Percentiles rank a stretch among this genome's conserved stretches.
phyloP scores from a whole-genome alignment of 2,329 filamentous ascomycete species.

The Nemania bipapillata region DNA sequence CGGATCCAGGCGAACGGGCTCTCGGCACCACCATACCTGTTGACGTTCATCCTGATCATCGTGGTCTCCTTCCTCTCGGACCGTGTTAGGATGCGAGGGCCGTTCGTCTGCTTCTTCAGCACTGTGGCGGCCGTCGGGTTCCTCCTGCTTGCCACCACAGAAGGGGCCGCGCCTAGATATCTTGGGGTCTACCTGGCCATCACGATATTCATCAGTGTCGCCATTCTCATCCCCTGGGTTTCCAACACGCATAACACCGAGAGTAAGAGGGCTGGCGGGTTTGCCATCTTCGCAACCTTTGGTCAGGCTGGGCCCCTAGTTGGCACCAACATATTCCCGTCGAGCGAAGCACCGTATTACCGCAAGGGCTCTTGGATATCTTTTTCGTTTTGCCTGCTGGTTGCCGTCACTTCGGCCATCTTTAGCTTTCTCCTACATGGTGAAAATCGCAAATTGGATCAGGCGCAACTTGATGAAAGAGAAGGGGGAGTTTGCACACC shows the following conservation, averaged over 20 bases:
- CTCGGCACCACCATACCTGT: constrained; percentile 55
- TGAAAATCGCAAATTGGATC: constrained; percentile 35
- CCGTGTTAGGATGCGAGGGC: constrained; percentile 52
- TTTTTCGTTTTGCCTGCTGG: constrained; percentile 47
- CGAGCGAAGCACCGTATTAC: constrained; percentile 51
- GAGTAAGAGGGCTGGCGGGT: constrained; percentile 53
- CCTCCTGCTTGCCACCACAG: constrained; percentile 54
- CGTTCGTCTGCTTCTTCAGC: constrained; percentile 53
- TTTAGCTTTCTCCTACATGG: constrained; percentile 34
- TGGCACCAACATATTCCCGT: constrained; percentile 52
- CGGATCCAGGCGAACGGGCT: constrained; percentile 53
- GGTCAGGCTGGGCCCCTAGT: constrained; percentile 52
- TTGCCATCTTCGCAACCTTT: constrained; percentile 53
- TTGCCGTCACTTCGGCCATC: constrained; percentile 31
- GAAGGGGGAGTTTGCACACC: neutral
- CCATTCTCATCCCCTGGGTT: constrained; percentile 53
- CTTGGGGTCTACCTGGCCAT: constrained; percentile 54
- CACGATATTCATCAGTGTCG: constrained; percentile 53
- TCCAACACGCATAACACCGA: constrained; percentile 54
- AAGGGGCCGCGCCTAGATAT: constrained; percentile 51
- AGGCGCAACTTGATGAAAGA: constrained; percentile 4
- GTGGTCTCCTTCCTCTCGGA: constrained; percentile 53
- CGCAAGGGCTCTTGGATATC: constrained; percentile 54
- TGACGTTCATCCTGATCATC: constrained; percentile 56
- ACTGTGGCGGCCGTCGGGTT: constrained; percentile 54